Conservation (phyloP, 257 asterid species). For the Solanum tarijense region DNA sequence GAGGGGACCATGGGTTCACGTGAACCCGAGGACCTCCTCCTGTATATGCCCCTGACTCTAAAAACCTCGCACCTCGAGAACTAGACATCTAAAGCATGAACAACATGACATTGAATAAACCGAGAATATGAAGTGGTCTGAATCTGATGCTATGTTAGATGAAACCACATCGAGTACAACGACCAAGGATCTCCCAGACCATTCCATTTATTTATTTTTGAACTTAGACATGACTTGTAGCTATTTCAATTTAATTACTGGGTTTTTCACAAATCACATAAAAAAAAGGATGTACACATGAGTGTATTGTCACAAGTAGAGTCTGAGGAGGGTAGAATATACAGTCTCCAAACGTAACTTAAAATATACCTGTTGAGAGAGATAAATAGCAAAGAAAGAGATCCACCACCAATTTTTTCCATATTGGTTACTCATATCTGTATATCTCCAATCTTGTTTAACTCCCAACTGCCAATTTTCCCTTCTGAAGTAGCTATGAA, state of each 20-base stretch:
- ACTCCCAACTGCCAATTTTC: constrained; percentile 92
- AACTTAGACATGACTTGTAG: not conserved
- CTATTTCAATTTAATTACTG: not conserved
- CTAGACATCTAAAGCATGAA: not conserved
- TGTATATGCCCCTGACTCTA: not conserved
- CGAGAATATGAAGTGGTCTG: not conserved
- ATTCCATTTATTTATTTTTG: not conserved
- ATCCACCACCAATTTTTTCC: constrained; percentile 95
- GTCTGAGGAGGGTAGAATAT: not conserved
- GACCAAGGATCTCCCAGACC: not conserved
- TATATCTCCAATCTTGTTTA: constrained; percentile 86
- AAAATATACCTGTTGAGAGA: constrained; percentile 62
- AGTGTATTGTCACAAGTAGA: not conserved
- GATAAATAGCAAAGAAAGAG: constrained; percentile 72
- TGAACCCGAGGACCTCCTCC: no score
- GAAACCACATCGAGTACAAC: not conserved
- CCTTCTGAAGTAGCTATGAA: constrained; percentile 87
- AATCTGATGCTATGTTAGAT: not conserved
- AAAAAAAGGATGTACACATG: not conserved
- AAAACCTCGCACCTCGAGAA: not conserved
- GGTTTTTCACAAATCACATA: not conserved
- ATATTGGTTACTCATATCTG: constrained; percentile 53
- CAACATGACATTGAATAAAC: not conserved
- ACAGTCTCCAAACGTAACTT: not conserved
- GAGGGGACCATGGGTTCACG: no score